Evolutionary conservation across 495 filamentous ascomycete species (phyloP).

Genomic region (Tuber magnatum): DNA sequence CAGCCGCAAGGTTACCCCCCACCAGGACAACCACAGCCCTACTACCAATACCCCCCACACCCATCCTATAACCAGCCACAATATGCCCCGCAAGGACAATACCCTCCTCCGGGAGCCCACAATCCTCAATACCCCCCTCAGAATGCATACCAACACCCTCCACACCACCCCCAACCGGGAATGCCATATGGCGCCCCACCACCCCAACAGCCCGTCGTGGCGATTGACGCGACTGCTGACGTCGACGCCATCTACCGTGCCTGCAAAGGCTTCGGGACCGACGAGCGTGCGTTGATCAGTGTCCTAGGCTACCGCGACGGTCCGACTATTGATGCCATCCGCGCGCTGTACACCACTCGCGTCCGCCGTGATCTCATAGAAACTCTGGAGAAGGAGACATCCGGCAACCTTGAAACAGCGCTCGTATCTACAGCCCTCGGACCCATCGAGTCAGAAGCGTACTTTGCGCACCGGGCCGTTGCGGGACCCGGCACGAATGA

Average conservation of each 20-base stretch:
- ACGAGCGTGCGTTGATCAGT: conserved; percentile 65
- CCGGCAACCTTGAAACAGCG: conserved; percentile 61
- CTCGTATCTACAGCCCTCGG: conserved; percentile 68
- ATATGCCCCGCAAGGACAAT: conserved; percentile 13
- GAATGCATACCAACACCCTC: conserved; percentile 39
- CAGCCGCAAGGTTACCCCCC: conserved; percentile 25
- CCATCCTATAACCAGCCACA: conserved; percentile 21
- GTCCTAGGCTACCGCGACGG: conserved; percentile 63
- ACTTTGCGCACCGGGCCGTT: conserved; percentile 59
- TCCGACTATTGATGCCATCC: conserved; percentile 62
- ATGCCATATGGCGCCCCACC: conserved; percentile 41
- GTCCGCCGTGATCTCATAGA: conserved; percentile 60
- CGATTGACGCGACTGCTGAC: conserved; percentile 51
- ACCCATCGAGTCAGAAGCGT: conserved; percentile 63
- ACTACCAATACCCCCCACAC: conserved; percentile 37
- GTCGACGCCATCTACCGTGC: conserved; percentile 66
- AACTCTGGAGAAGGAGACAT: conserved; percentile 69
- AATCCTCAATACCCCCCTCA: conserved; percentile 23
- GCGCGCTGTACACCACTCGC: conserved; percentile 55
- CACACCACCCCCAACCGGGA: conserved; percentile 34
- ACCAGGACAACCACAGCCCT: conserved; percentile 7
- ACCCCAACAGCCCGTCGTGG: conserved; percentile 39
- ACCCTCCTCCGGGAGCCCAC: conserved; percentile 16
- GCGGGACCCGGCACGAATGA: conserved; percentile 80
- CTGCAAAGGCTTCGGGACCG: conserved; percentile 88